These are phyloP conservation scores for Podospora appendiculata DNA, from an alignment of 495 filamentous ascomycete genomes.

Conservation along the genomic window DNA sequence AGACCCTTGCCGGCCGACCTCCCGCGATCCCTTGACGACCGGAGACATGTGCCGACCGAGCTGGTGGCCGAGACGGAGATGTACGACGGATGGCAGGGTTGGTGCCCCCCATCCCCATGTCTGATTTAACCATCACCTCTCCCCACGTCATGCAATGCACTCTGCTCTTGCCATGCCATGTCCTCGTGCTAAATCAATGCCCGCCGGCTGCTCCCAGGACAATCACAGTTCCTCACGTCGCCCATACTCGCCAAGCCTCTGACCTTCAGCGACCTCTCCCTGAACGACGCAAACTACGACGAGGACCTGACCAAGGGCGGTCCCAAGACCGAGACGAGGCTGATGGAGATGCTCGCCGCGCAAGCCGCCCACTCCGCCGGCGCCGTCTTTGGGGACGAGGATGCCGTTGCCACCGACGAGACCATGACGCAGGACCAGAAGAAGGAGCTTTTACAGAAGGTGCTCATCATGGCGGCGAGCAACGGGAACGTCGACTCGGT, in stretches of 20 bases:
- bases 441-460: constrained; percentile 71
- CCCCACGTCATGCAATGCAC: constrained; percentile 8
- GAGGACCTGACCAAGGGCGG: constrained; percentile 51
- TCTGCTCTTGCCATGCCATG: neutral
- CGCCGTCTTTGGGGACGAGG: constrained; percentile 65
- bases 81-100: constrained; percentile 99
- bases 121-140: neutral
- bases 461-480: constrained; percentile 90
- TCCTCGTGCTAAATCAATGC: constrained; percentile 11
- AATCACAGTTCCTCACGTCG: constrained; percentile 86
- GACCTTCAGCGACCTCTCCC: constrained; percentile 69
- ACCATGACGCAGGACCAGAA: constrained; percentile 72
- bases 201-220: constrained; percentile 46
- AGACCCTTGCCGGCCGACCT: constrained; percentile 74
- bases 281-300: constrained; percentile 67
- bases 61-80: constrained; percentile 80
- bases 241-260: constrained; percentile 77
- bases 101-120: constrained; percentile 10
- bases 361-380: constrained; percentile 79
- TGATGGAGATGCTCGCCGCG: constrained; percentile 94
- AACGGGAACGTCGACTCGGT: constrained; percentile 88
- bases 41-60: constrained; percentile 50
- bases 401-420: constrained; percentile 64
- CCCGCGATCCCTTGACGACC: constrained; percentile 84
- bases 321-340: constrained; percentile 73